Conservation (phyloP, 345 rosid genomes). For the Aquilaria sinensis region DNA sequence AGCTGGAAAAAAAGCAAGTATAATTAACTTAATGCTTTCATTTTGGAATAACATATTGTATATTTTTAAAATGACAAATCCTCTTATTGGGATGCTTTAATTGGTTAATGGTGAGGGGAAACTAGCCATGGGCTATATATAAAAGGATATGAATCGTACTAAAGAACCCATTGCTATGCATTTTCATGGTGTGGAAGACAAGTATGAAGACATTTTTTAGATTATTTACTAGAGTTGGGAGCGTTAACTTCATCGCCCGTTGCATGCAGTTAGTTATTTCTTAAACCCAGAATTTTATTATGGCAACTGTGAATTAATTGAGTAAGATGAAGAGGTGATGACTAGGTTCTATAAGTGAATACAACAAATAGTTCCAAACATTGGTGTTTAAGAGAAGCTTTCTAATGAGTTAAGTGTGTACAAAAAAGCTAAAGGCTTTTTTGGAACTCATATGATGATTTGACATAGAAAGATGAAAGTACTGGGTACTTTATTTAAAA, state of each 20-base stretch:
- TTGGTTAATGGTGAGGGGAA: conserved; percentile 15
- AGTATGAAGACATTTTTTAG: not conserved
- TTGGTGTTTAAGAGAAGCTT: not conserved
- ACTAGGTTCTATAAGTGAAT: not conserved
- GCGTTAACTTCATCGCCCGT: not conserved
- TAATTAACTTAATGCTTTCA: too few species aligned
- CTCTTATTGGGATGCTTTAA: not conserved
- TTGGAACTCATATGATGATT: not conserved
- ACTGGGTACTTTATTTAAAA: not conserved
- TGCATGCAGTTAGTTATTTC: conserved; percentile 4
- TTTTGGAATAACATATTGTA: too few species aligned
- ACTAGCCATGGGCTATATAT: not conserved
- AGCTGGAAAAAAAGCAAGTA: too few species aligned
- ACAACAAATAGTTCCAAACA: not conserved
- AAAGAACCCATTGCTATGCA: not conserved
- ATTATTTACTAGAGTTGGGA: conserved; percentile 16
- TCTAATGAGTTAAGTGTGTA: not conserved
- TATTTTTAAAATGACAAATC: too few species aligned
- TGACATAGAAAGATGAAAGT: too few species aligned
- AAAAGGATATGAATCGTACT: not conserved
- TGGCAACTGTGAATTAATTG: too few species aligned
- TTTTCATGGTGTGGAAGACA: not conserved
- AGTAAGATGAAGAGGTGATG: too few species aligned
- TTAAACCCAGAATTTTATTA: not conserved
- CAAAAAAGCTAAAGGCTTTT: not conserved